phyloP scores from a whole-genome alignment of 2,329 filamentous ascomycete species.

The Orbilia javanica region DNA sequence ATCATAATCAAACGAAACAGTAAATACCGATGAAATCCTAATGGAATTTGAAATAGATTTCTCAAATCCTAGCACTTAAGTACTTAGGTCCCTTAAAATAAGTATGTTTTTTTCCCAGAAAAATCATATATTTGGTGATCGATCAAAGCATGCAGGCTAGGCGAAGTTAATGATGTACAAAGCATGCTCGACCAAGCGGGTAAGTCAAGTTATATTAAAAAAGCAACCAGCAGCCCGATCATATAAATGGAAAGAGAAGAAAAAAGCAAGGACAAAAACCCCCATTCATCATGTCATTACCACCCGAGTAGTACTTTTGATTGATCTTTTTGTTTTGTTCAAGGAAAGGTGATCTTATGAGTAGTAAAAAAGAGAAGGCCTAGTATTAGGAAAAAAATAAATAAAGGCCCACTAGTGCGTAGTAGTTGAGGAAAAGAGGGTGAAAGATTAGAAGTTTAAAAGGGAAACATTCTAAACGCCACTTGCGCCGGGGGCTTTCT shows the following conservation, averaged over 20 bases:
- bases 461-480: slow-evolving; percentile 69
- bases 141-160: slow-evolving; percentile 11
- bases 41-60: background rate
- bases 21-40: background rate
- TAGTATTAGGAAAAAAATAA: background rate
- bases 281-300: slow-evolving; percentile 11
- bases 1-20: background rate
- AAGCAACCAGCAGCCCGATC: slow-evolving; percentile 7
- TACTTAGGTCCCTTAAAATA: too few species aligned
- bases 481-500: slow-evolving; percentile 80
- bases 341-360: background rate
- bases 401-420: background rate
- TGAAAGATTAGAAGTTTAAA: background rate
- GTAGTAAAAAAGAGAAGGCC: background rate
- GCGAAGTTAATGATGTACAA: slow-evolving; percentile 20
- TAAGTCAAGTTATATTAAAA: slow-evolving; percentile 7
- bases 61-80: too few species aligned
- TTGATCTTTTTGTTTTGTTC: background rate
- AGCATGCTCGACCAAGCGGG: slow-evolving; percentile 5
- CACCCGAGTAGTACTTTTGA: slow-evolving; percentile 15
- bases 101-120: too few species aligned
- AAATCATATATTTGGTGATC: background rate
- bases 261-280: background rate
- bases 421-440: background rate
- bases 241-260: background rate